Base-by-base conservation (phyloP, 805 yeast genomes). In the Myxozyma sirexii region DNA sequence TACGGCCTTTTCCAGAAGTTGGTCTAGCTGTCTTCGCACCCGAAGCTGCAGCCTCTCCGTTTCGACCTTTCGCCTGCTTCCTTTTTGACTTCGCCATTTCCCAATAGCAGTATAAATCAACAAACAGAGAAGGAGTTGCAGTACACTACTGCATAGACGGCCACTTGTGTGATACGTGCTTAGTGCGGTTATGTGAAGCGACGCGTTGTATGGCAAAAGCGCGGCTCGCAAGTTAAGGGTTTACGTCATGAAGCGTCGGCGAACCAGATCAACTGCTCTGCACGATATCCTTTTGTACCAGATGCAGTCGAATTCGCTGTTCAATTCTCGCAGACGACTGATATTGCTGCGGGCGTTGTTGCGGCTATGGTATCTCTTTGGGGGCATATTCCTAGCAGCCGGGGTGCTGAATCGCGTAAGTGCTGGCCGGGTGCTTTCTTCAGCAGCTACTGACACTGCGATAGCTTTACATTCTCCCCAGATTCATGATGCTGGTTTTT, bases 381-480 rank as follows among this genome's bases (percentile, higher is more conserved):
- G 60, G 15, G 17, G 37, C 39, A 8, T 54, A n/a, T 42, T 56
- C 26, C 42, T 51, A n/a, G 54, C 54, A n/a, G 23, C 59, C 21
- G 61, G 56, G 13, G 26, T 52, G 8, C 13, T 60, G 15, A 56
- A 56, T 45, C 47, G 56, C n/a, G 64, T 56, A 52, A 12, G 53
- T 17, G 29, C 46, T 23, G 15, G 4, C n/a, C 21, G 10, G 2
- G 21, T 13, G 8, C 19, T n/a, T 38, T 3, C 2, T 23, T 8
- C 5, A 17, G 26, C 27, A n/a, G 42, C 43, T 2, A 37, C 52
- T 41, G 13, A 56, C 43, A 26, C 13, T 2, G 7, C 24, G 4
- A 23, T 38, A 61, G 65, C 2, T 58, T 24, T 61, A 54, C 33
- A 54, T 61, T n/a, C 19, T 51, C 23, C 65, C 65, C 6, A 45